Base-by-base conservation (phyloP, 2,329 filamentous ascomycete genomes). In the Shiraia bambusicola region DNA sequence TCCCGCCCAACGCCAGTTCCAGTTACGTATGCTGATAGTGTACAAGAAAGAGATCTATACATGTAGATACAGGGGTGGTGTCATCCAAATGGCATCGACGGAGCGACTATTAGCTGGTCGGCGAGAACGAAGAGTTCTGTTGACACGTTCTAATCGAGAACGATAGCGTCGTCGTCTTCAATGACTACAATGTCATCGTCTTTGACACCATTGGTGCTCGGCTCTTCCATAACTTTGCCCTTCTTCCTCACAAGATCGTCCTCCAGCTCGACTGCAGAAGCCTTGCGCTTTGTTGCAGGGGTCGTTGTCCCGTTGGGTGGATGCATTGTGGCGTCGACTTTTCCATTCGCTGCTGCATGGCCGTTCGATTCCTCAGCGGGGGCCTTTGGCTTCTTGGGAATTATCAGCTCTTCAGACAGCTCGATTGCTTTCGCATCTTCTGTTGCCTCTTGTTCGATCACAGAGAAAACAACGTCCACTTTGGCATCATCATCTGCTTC, bases 391-490 rank as follows among this genome's bases (percentile, higher is more conserved):
- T 74, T 76, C 5, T 66, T 61, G 1, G 76, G 72, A 31, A 81
- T 76, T 5, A 74, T 66, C 4, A 76, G 49, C 26, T 71, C 61
- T 19, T 66, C 67, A 2, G 73, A 62, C 3, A 74, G 68, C 52
- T 76, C 76, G 45, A 86, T 76, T 1, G 82, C 75, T 59, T 81
- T 81, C 30, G 76, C 77, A 9, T 74, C 70, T 13, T 55, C 41
- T 19, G 55, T 52, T 14, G 58, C 40, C 13, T 50, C 48, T 80
- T 77, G 73, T 65, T 83, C 77, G 54, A 83, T 77, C 38, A 89
- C 76, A 50, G 81, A 79, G 11, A 96, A 74, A 37, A 92, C 78
- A 2, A 97, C 77, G 50, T 96, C 92, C 40, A 95, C 85, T 46
- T 87, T 84, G 0, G 86, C 78, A 34, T 85, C 77, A 29, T 88